Base-by-base conservation (phyloP, 768 basidiomycete species). In the Bullera alba region DNA sequence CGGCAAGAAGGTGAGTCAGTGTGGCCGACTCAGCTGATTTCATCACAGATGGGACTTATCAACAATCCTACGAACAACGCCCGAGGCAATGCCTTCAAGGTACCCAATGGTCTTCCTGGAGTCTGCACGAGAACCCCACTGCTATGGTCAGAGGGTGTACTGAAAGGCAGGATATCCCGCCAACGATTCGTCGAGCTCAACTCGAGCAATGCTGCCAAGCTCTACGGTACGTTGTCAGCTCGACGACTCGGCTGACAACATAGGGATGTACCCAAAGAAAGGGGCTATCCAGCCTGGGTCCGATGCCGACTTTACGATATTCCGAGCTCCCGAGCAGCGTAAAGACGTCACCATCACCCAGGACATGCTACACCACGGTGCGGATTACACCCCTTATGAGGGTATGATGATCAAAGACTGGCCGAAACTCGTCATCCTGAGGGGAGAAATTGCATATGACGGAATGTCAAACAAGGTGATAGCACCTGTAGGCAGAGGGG, bases 371-470 rank as follows among this genome's bases (percentile, higher is more conserved):
- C 57, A 73, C 27, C 57, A 62, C n/a, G 49, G 60, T 35, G 57
- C 66, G 44, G 72, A 73, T 44, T 73, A 74, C 56, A 74, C 73
- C 3, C 73, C 73, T 1, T 75, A 64, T 51, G 73, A 75, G 49
- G 73, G 69, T 6, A 61, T 72, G 42, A 49, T 52, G 19, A 56
- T 75, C 23, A 36, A 59, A 14, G 70, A 75, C 50, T 75, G 73
- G 73, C 73, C 73, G 3, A 57, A 66, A 36, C 30, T 54, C 48
- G 60, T 61, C 5, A 8, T 58, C 2, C 42, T 61, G 32, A 44
- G 60, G 19, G 60, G 60, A 5, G 46, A 58, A 26, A 37, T 57
- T 1, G 56, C 54, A 14, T 61, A 61, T 44, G 56, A 58, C 30
- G 60, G 60, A 14, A 53, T 34, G 5, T 42, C 22, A 2, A 58